phyloP scores from a whole-genome alignment of 116 monocot genomes.

The Zostera marina region DNA sequence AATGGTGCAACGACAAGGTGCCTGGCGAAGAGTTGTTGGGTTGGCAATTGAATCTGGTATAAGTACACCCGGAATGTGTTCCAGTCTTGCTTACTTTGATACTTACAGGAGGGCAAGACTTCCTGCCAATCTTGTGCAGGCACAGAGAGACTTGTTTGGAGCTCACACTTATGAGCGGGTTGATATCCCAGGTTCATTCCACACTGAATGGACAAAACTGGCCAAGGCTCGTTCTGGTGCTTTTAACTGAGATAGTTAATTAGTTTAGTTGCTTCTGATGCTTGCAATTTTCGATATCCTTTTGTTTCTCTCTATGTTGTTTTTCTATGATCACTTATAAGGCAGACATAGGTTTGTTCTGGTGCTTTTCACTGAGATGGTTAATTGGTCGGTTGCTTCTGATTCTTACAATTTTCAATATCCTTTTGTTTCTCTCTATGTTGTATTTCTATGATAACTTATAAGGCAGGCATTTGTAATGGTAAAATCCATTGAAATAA shows the following conservation, averaged over 20 bases:
- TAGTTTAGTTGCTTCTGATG: neutral
- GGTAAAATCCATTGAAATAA: too few relatives aligned
- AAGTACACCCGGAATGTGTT: slow-evolving; percentile 19
- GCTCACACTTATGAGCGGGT: slow-evolving; percentile 15
- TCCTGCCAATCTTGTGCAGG: slow-evolving; percentile 39
- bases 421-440: neutral
- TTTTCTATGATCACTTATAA: too few relatives aligned
- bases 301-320: neutral
- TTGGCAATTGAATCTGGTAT: slow-evolving; percentile 21
- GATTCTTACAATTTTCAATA: too few relatives aligned
- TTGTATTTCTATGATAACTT: too few relatives aligned
- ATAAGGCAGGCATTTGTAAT: too few relatives aligned
- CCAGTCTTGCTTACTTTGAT: slow-evolving; percentile 31
- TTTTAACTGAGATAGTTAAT: slow-evolving; percentile 9
- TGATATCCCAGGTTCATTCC: slow-evolving; percentile 10
- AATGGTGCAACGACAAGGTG: slow-evolving; percentile 26
- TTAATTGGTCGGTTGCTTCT: neutral
- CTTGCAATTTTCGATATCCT: neutral
- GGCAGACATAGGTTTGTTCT: slow-evolving; percentile 2
- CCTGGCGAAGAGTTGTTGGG: slow-evolving; percentile 27
- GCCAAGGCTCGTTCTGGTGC: slow-evolving; percentile 9
- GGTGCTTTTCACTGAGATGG: slow-evolving; percentile 10
- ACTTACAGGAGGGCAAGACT: slow-evolving; percentile 28
- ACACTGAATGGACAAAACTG: slow-evolving; percentile 14
- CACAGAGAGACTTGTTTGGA: slow-evolving; percentile 28